Conservation (phyloP, 176 grass and related monocot genomes). For the Rhynchospora tenuis region DNA sequence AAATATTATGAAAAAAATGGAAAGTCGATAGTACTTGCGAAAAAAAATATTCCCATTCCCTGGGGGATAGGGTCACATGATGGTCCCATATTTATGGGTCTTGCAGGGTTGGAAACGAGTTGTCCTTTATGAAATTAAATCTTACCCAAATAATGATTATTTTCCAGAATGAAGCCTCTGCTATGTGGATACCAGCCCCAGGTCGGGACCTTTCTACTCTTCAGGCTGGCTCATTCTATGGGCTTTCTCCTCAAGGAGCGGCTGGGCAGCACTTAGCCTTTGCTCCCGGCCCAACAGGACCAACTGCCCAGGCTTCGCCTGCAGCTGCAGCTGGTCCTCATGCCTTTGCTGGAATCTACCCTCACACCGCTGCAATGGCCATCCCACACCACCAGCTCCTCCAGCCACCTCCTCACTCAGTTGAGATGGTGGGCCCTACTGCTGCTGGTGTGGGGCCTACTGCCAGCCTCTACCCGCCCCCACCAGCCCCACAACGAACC, state of each 20-base stretch:
- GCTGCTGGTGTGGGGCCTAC: conserved; percentile 27
- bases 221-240: conserved; percentile 55
- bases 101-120: neutral
- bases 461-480: conserved; percentile 26
- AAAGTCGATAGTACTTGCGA: neutral
- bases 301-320: conserved; percentile 19
- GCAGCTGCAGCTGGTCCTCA: conserved; percentile 30
- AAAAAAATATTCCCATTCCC: neutral
- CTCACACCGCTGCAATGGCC: conserved; percentile 45
- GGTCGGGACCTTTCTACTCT: conserved; percentile 59
- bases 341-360: conserved; percentile 65
- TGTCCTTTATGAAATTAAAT: neutral
- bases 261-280: conserved; percentile 55
- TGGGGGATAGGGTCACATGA: neutral
- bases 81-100: neutral
- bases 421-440: conserved; percentile 59
- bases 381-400: conserved; percentile 49
- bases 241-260: conserved; percentile 39
- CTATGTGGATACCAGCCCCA: conserved; percentile 61
- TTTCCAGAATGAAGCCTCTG: conserved; percentile 51
- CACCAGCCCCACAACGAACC: conserved; percentile 57
- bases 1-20: conserved; percentile 5
- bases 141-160: conserved; percentile 4
- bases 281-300: conserved; percentile 52
- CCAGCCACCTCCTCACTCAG: conserved; percentile 58